A percentile compares a stretch with the other conserved stretches of the same genome.
These are phyloP conservation scores for Angomonas deanei DNA, from an alignment of 208 protist species.

Conservation along the genomic window DNA sequence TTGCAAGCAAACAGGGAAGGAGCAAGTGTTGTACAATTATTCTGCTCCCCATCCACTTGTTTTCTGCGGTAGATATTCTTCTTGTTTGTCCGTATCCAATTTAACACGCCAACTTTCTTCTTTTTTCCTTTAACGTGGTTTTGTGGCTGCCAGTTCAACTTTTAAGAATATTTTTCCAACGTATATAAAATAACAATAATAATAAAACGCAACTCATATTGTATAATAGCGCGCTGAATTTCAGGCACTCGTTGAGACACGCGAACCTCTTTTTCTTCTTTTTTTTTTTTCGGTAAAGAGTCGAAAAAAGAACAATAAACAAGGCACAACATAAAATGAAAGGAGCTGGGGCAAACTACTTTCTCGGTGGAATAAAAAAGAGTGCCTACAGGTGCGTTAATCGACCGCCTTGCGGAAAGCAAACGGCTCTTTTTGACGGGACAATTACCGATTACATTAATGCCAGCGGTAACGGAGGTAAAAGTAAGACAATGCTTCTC, in stretches of 20 bases:
- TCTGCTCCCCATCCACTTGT: too few relatives aligned
- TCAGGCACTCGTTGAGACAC: background rate
- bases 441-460: constrained; percentile 18
- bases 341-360: constrained; percentile 9
- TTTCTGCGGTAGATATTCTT: too few relatives aligned
- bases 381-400: constrained; percentile 11
- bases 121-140: constrained; percentile 2
- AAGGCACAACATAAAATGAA: background rate
- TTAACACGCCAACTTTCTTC: background rate
- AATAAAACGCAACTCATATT: too few relatives aligned
- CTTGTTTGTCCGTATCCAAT: too few relatives aligned
- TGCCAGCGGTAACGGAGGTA: background rate
- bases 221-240: too few relatives aligned
- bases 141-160: background rate
- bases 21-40: too few relatives aligned
- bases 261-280: constrained; percentile 6
- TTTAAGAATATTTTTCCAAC: too few relatives aligned
- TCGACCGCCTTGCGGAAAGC: background rate
- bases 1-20: too few relatives aligned
- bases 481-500: constrained; percentile 9
- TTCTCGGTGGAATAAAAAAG: constrained; percentile 18
- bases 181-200: too few relatives aligned
- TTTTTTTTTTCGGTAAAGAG: constrained; percentile 10
- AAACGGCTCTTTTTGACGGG: constrained; percentile 5
- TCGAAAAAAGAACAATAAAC: background rate